A percentile compares a stretch with the other conserved stretches of the same genome.
Evolutionary conservation across 441 rosid genomes (phyloP).

Genomic region (Gossypium lobatum): DNA sequence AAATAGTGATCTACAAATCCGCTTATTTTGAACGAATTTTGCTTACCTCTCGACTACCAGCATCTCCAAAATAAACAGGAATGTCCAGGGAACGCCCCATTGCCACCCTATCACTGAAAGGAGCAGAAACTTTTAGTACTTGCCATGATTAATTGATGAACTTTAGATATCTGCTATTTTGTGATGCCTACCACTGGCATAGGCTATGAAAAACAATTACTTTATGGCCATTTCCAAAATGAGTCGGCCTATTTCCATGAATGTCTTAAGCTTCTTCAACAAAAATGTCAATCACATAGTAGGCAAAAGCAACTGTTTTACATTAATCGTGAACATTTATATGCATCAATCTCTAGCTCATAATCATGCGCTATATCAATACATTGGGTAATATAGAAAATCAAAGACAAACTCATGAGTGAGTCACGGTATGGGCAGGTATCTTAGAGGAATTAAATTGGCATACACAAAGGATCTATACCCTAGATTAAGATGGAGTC

Average conservation of each 20-base stretch:
- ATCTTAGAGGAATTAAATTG: not conserved
- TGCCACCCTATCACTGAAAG: constrained; percentile 88
- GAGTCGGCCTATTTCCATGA: not conserved
- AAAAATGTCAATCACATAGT: not conserved
- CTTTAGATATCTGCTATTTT: not conserved
- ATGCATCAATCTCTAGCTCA: not conserved
- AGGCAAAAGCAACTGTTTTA: not conserved
- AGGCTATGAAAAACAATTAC: not conserved
- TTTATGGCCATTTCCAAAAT: not conserved
- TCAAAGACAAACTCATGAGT: not conserved
- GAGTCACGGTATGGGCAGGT: not conserved
- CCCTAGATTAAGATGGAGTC: constrained; percentile 1
- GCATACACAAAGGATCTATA: not conserved
- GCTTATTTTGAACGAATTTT: constrained; percentile 4
- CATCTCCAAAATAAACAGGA: constrained; percentile 92
- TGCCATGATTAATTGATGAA: not conserved
- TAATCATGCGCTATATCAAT: not conserved
- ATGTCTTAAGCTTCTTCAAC: not conserved
- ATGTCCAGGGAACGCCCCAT: constrained; percentile 88
- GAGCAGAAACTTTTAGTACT: not conserved
- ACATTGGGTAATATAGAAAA: not conserved
- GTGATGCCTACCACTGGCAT: not conserved
- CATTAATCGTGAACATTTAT: not conserved
- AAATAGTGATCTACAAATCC: constrained; percentile 14
- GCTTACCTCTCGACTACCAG: constrained; percentile 88